Percentiles rank a stretch among this genome's conserved stretches.
Evolutionary conservation across 169 alveolate genomes (phyloP).

Genomic region (Blepharisma undulans): DNA sequence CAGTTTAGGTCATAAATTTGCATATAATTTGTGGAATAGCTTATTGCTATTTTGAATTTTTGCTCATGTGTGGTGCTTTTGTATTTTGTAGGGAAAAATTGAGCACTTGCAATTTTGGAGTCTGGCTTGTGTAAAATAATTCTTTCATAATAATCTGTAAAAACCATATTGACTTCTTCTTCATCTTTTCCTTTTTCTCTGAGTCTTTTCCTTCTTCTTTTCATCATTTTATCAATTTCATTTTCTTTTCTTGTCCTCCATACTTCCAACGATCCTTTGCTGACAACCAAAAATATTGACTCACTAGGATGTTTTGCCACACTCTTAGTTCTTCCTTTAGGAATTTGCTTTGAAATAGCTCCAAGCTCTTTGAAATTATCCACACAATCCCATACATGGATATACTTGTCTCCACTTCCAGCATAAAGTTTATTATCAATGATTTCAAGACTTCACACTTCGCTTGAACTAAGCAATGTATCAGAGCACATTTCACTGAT

Average conservation of each 20-base stretch:
- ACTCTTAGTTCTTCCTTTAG: constrained; percentile 5
- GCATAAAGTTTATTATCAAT: not conserved
- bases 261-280: constrained; percentile 43
- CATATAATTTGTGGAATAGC: constrained; percentile 33
- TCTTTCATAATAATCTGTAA: constrained; percentile 30
- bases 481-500: constrained; percentile 43
- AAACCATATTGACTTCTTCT: not conserved
- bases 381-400: not conserved
- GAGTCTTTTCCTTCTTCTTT: constrained; percentile 44
- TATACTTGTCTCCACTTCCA: not conserved
- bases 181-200: constrained; percentile 41
- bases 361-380: constrained; percentile 13
- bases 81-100: not conserved
- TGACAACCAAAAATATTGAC: not conserved
- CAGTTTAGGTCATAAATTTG: constrained; percentile 6
- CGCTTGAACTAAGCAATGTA: constrained; percentile 3
- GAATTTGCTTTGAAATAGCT: not conserved
- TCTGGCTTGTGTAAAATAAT: not conserved
- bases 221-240: constrained; percentile 41
- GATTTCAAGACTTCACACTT: constrained; percentile 1
- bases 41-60: not conserved
- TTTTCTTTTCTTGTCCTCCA: constrained; percentile 37
- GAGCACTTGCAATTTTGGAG: not conserved
- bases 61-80: constrained; percentile 6
- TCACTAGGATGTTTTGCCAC: not conserved